Evolutionary conservation across 495 filamentous ascomycete species (phyloP).

Genomic region (Umbilicaria muhlenbergii): DNA sequence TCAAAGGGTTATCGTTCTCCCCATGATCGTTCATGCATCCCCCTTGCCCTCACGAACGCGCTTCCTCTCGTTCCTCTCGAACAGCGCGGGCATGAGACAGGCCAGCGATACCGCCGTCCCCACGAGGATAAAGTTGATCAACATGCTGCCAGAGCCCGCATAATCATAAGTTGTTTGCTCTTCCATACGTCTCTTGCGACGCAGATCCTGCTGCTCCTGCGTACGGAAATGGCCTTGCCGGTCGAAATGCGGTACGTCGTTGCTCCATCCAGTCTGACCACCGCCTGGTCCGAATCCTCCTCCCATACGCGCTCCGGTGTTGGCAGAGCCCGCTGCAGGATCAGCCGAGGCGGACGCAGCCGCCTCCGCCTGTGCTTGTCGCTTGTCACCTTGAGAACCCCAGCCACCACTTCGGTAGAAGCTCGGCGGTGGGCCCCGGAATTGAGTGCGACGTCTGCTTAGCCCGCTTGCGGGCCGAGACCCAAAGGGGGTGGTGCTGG

Average conservation of each 20-base stretch:
- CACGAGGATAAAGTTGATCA: constrained; percentile 30
- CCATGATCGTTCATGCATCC: too few relatives aligned
- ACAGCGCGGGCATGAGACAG: constrained; percentile 1
- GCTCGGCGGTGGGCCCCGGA: constrained; percentile 73
- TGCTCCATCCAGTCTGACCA: constrained; percentile 19
- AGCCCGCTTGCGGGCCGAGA: constrained; percentile 68
- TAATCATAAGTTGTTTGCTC: constrained; percentile 16
- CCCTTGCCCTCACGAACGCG: neutral
- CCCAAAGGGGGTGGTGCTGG: constrained; percentile 25
- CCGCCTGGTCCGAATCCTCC: constrained; percentile 29
- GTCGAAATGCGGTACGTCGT: constrained; percentile 48
- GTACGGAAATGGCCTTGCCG: constrained; percentile 52
- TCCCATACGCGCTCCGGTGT: constrained; percentile 3
- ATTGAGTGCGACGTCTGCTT: constrained; percentile 54
- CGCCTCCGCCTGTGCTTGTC: constrained; percentile 8
- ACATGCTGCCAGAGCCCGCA: constrained; percentile 19
- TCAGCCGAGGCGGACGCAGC: constrained; percentile 4
- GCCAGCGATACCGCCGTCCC: constrained; percentile 21
- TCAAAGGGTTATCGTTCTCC: too few relatives aligned
- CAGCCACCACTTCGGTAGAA: constrained; percentile 74
- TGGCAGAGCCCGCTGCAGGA: neutral
- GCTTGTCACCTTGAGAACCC: constrained; percentile 15
- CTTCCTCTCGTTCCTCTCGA: neutral
- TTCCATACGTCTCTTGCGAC: constrained; percentile 10
- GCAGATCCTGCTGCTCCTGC: constrained; percentile 42